phyloP scores from a whole-genome alignment of 139 green algal genomes.

The Raphidocelis subcapitata region DNA sequence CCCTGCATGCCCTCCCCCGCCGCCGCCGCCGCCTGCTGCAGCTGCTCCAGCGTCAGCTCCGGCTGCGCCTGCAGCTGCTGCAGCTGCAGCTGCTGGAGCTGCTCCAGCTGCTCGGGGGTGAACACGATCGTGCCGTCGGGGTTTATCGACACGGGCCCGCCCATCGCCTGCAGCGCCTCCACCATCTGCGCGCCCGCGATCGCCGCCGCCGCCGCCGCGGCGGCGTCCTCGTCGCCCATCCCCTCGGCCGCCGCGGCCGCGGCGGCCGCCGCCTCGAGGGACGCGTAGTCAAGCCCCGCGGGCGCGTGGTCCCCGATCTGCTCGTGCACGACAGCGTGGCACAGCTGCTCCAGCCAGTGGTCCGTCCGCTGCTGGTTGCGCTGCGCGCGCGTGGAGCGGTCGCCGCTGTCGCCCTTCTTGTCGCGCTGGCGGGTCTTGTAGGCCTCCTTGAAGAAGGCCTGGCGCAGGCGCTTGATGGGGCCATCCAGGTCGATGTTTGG shows the following conservation, averaged over 20 bases:
- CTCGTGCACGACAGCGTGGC: background rate
- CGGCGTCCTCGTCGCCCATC: background rate
- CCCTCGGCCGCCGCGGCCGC: background rate
- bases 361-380: conserved; percentile 1
- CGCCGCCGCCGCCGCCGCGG: background rate
- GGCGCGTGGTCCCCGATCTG: background rate
- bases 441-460: conserved; percentile 37
- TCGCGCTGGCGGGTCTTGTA: conserved; percentile 27
- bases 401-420: background rate
- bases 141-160: too few relatives aligned
- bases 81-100: background rate
- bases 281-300: background rate
- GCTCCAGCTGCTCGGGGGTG: background rate
- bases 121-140: too few relatives aligned
- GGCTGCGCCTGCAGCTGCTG: background rate
- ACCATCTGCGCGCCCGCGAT: background rate
- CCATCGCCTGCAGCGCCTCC: too few relatives aligned
- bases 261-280: background rate
- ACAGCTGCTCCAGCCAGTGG: conserved; percentile 30
- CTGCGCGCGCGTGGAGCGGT: background rate
- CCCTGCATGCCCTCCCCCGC: background rate
- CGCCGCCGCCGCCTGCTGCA: background rate
- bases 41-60: background rate
- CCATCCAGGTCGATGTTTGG: conserved; percentile 36
- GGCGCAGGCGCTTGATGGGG: conserved; percentile 38